These are phyloP conservation scores for Epithemia pelagica DNA, from an alignment of 108 stramenopile genomes.

Conservation along the genomic window DNA sequence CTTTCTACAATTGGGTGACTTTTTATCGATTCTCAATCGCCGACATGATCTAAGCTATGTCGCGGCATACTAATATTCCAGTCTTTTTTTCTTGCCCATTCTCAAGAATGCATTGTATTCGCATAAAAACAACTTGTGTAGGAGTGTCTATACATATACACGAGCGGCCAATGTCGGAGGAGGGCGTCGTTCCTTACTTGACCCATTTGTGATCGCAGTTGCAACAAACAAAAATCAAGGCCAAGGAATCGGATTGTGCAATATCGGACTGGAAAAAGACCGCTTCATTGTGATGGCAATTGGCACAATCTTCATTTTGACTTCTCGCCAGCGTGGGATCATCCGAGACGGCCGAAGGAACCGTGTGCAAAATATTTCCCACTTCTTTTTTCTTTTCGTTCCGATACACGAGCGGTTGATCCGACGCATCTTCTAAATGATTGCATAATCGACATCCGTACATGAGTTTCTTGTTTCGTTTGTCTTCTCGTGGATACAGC, in stretches of 20 bases:
- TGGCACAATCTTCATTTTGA: constrained; percentile 74
- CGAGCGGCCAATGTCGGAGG: too few relatives aligned
- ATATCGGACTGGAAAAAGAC: constrained; percentile 85
- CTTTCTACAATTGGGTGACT: constrained; percentile 48
- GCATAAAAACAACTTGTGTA: too few relatives aligned
- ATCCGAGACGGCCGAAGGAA: constrained; percentile 73
- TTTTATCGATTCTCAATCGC: constrained; percentile 67
- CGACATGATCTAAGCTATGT: constrained; percentile 26
- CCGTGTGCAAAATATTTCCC: constrained; percentile 73
- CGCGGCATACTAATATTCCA: too few relatives aligned
- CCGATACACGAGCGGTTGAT: constrained; percentile 71
- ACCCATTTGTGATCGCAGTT: constrained; percentile 90
- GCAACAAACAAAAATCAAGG: constrained; percentile 89
- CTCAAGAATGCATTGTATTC: too few relatives aligned
- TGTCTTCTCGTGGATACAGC: constrained; percentile 88
- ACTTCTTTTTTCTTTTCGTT: constrained; percentile 81
- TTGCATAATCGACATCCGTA: constrained; percentile 85
- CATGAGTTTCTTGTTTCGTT: constrained; percentile 51
- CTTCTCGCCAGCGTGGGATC: constrained; percentile 85
- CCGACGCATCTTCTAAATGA: constrained; percentile 57
- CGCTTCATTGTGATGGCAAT: constrained; percentile 85
- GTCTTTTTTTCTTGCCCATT: too few relatives aligned
- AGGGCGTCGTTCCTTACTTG: too few relatives aligned
- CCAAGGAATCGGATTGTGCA: constrained; percentile 71
- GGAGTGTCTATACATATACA: too few relatives aligned